Percentiles rank a stretch among this genome's conserved stretches.
Conservation (phyloP, 345 rosid genomes). For the Excoecaria agallocha region DNA sequence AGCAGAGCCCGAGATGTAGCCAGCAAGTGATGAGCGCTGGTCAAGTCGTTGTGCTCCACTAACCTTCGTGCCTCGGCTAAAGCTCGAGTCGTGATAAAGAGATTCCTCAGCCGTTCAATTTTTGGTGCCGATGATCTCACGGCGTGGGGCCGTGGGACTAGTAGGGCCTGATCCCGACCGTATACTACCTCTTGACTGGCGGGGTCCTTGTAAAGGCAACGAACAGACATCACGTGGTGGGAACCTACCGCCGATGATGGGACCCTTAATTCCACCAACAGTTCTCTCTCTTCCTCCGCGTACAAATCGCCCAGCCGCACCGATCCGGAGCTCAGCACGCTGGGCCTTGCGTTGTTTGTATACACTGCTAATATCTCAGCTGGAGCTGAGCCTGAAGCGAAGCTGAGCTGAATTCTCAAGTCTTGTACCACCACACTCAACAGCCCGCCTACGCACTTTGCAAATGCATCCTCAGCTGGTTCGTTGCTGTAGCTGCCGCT, state of each 20-base stretch:
- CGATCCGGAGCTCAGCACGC: constrained; percentile 21
- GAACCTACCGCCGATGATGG: constrained; percentile 21
- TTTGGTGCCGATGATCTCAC: constrained; percentile 21
- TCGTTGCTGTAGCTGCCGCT: constrained; percentile 28
- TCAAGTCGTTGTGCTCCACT: constrained; percentile 19
- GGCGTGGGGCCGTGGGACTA: constrained; percentile 30
- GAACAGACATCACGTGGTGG: constrained; percentile 36
- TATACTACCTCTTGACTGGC: constrained; percentile 31
- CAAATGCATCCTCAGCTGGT: constrained; percentile 58
- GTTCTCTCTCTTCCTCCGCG: constrained; percentile 33
- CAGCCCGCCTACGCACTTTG: constrained; percentile 44
- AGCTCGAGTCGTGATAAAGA: constrained; percentile 26
- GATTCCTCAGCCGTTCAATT: constrained; percentile 19
- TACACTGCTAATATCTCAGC: constrained; percentile 30
- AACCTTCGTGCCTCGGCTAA: constrained; percentile 28
- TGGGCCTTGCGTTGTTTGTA: constrained; percentile 19
- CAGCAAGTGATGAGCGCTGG: constrained; percentile 28
- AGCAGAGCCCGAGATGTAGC: constrained; percentile 23
- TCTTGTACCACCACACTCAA: constrained; percentile 33
- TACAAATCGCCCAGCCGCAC: constrained; percentile 28
- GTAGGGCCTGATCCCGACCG: constrained; percentile 28
- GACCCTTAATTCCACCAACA: constrained; percentile 28
- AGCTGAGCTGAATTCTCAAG: constrained; percentile 28
- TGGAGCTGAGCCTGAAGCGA: constrained; percentile 29
- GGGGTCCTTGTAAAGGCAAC: constrained; percentile 32